Base-by-base conservation (phyloP, 805 yeast genomes). In the Saturnispora quitensis region DNA sequence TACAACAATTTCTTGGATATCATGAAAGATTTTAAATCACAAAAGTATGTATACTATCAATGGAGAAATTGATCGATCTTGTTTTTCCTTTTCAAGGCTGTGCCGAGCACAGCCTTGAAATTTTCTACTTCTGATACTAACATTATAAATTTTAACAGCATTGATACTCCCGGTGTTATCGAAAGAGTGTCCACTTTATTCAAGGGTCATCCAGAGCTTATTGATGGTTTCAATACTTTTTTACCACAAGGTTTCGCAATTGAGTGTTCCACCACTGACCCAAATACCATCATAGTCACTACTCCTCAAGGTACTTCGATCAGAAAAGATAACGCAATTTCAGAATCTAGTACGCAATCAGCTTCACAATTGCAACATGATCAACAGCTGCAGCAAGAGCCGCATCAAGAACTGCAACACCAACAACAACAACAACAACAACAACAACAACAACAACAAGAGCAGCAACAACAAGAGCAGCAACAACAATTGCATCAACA, bases 21-120 rank as follows among this genome's bases (percentile, higher is more conserved):
- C 57, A 93, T 93, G 99, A 95, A 95, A 72, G 99, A 95, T 65
- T 95, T 93, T 73, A 95, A 95, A 73, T 84, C 95, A 50, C 97
- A 91, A 71, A 81, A 81, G 81, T 76, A 68, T 55, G 80, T 73
- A 49, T 56, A 12, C 35, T 12, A 25, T 20, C 10, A 4, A 28
- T 7, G 7, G 34, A 31, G 15, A 13, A 31, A 31, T 31, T 13
- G 15, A 31, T 31, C 34, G 34, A 31, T 31, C 34, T 31, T 1
- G 34, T 31, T 31, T 31, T 13, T 31, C n/a, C 34, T 31, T 31
- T 34, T 34, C 42, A 6, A 7, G 48, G 43, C 46, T 22, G 46
- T 48, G 43, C 28, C 15, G 5, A 7, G 43, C 53, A 51, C 53
- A 34, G 53, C 53, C 51, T 18, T 22, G 17, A 9, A 10, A 13